Evolutionary conservation across 2,329 filamentous ascomycete genomes (phyloP), one percentile per base, ranked within the genome.

Genomic region (Fusarium pseudocircinatum): DNA sequence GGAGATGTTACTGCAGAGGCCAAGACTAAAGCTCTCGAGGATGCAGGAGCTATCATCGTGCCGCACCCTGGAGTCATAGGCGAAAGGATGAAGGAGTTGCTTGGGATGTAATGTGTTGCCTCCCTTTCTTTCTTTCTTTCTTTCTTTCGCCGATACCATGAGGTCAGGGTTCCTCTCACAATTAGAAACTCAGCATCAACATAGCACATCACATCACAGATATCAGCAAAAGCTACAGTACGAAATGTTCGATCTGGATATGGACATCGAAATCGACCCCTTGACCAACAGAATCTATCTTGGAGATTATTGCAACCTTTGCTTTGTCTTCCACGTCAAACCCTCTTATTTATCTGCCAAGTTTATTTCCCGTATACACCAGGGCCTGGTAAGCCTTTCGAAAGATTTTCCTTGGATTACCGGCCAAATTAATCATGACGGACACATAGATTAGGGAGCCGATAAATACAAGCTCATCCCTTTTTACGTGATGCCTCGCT

Each of bases 51-150:
- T 0, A 40, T 82, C 1, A 63, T 84, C 6, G 82, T 84, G 9
- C 78, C 82, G 2, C 82, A 84, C 62, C 82, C 83, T 0, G 83
- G 83, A 4, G 72, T 81, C 0, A 83, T 84, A 82, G 83, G 83
- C 0, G 37, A 54, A 1, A 77, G 52, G 32, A 83, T 84, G 82
- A 80, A 77, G 24, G 63, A 70, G 11, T 68, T 84, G 24, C 74
- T 84, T 9, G 70, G 18, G 18, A 58, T 28, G 18, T 22, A 32
- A 36, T 1, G 30, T 34, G 18, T 15, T 26, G 18, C 11, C 22
- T 24, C 16, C 28, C 14, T 30, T 18, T n/a, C 46, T 49, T 32
- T n/a, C 28, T 36, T 36, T 36, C 34, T 18, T 36, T 8, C 22
- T 24, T 30, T n/a, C 12, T 22, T 24, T 50, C 8, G 15, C 22